These are phyloP conservation scores for Podospora pseudocomata DNA, from an alignment of 495 filamentous ascomycete species.

Conservation along the genomic window DNA sequence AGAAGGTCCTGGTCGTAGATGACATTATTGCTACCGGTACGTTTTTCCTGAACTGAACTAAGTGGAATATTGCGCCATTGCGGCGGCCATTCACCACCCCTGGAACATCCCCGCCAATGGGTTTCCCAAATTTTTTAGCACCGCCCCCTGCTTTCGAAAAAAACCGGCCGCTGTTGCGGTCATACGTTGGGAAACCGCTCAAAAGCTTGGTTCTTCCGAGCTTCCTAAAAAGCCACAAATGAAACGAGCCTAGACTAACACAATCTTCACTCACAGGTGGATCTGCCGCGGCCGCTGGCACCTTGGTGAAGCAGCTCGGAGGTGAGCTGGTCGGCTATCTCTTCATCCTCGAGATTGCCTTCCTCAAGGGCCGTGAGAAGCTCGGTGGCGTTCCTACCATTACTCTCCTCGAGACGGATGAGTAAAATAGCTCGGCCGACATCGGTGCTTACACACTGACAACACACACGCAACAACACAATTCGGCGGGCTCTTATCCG, in stretches of 20 bases:
- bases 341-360: conserved; percentile 94
- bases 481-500: not conserved
- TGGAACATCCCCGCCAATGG: conserved; percentile 7
- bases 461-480: not conserved
- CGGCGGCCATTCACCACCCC: conserved; percentile 12
- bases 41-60: conserved; percentile 25
- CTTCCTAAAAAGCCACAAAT: not conserved
- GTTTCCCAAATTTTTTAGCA: conserved; percentile 2
- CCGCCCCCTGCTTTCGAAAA: conserved; percentile 2
- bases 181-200: conserved; percentile 7
- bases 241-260: conserved; percentile 12
- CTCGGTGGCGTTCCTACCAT: conserved; percentile 74
- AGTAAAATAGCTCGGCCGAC: conserved; percentile 18
- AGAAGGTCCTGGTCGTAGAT: conserved; percentile 89
- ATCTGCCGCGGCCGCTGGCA: conserved; percentile 81
- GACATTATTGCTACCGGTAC: conserved; percentile 98
- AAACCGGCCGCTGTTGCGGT: not conserved
- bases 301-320: conserved; percentile 78
- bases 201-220: not conserved
- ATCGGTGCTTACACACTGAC: conserved; percentile 6
- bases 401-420: conserved; percentile 66
- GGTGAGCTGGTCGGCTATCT: conserved; percentile 83
- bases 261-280: conserved; percentile 58
- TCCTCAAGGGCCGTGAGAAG: conserved; percentile 87
- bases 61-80: conserved; percentile 17